Percentiles rank a stretch among this genome's conserved stretches.
phyloP scores from a whole-genome alignment of 805 yeast species.

The Cyberlindnera euphorbiae region DNA sequence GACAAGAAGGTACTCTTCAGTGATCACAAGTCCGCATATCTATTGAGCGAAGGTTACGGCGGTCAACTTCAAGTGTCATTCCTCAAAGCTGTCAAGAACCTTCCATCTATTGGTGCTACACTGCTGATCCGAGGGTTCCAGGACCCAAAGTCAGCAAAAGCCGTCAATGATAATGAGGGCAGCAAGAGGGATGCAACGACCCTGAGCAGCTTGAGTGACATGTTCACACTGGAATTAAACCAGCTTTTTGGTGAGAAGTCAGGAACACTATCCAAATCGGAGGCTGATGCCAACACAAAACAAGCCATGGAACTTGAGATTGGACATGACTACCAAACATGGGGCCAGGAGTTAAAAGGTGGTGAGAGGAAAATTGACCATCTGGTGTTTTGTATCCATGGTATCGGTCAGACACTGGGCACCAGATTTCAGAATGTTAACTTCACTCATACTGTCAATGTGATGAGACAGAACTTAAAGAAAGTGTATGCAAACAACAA shows the following conservation, averaged over 20 bases:
- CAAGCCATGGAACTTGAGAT: conserved; percentile 46
- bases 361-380: conserved; percentile 53
- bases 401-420: conserved; percentile 89
- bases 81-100: conserved; percentile 31
- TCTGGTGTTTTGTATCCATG: conserved; percentile 85
- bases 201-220: conserved; percentile 6
- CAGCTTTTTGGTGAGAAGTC: conserved; percentile 22
- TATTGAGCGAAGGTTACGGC: conserved; percentile 40
- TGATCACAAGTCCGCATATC: conserved; percentile 40
- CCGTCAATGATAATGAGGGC: neutral
- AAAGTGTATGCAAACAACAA: conserved; percentile 40
- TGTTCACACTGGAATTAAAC: conserved; percentile 20
- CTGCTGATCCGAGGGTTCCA: conserved; percentile 47
- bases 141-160: conserved; percentile 1
- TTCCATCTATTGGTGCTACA: conserved; percentile 42
- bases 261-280: conserved; percentile 7
- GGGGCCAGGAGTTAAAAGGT: conserved; percentile 36
- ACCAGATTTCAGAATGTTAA: conserved; percentile 73
- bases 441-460: conserved; percentile 79
- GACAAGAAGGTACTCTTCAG: conserved; percentile 34
- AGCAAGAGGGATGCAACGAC: neutral
- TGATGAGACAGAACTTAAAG: conserved; percentile 51
- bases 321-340: conserved; percentile 44
- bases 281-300: conserved; percentile 31
- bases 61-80: conserved; percentile 34